Evolutionary conservation across 345 rosid genomes (phyloP).

Genomic region (Luvunga scandens): DNA sequence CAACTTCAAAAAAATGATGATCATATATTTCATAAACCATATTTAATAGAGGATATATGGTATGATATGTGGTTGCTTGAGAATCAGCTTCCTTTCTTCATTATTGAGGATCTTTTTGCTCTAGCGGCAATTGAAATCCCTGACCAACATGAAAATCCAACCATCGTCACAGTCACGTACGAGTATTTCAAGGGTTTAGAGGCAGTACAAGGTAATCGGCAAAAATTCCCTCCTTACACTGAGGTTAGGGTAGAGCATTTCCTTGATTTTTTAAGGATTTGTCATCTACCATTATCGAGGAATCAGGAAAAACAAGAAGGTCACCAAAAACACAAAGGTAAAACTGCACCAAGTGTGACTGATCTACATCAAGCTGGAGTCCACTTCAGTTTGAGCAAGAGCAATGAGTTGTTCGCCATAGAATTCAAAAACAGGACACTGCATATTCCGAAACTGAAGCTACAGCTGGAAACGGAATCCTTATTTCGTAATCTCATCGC

Average conservation of each 20-base stretch:
- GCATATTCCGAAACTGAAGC: neutral
- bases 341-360: neutral
- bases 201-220: neutral
- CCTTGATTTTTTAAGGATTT: neutral
- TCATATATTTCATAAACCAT: slow-evolving; percentile 1
- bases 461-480: neutral
- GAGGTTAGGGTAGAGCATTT: neutral
- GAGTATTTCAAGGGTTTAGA: neutral
- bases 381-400: neutral
- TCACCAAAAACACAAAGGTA: neutral
- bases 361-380: slow-evolving; percentile 23
- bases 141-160: neutral
- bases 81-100: slow-evolving; percentile 15
- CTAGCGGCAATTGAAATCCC: neutral
- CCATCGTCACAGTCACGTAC: neutral
- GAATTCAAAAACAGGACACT: neutral
- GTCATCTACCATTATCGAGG: neutral
- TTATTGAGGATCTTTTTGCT: slow-evolving; percentile 4
- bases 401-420: slow-evolving; percentile 14
- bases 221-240: neutral
- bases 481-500: neutral
- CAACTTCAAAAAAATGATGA: neutral
- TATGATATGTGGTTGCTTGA: slow-evolving; percentile 14
- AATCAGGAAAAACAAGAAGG: neutral
- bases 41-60: neutral